Evolutionary conservation across 1,139 yeast genomes (phyloP).

Genomic region (Suhomyces bokatorum): DNA sequence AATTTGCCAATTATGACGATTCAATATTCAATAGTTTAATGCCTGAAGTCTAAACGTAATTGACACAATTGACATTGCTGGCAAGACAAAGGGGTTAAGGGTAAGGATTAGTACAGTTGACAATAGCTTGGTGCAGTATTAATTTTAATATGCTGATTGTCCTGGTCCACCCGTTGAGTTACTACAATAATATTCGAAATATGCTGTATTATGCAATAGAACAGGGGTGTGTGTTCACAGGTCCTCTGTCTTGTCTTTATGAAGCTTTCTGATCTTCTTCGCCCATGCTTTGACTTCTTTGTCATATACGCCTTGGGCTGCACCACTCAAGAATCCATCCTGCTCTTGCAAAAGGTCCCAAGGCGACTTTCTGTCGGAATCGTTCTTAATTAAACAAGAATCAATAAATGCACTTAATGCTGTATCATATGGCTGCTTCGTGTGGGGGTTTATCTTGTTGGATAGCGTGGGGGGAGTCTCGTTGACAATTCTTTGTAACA

Average conservation of each 20-base stretch:
- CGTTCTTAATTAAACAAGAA: slow-evolving; percentile 67
- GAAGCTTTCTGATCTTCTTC: slow-evolving; percentile 37
- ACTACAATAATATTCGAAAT: background rate
- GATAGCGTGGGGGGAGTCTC: slow-evolving; percentile 80
- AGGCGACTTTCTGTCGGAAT: slow-evolving; percentile 61
- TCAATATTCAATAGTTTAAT: too few relatives aligned
- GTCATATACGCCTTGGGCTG: slow-evolving; percentile 41
- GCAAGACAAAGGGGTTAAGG: too few relatives aligned
- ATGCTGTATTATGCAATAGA: slow-evolving; percentile 1
- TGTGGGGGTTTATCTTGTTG: slow-evolving; percentile 27
- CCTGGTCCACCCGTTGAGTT: too few relatives aligned
- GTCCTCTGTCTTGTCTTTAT: slow-evolving; percentile 22
- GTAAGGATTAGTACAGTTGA: too few relatives aligned
- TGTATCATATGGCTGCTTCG: slow-evolving; percentile 31
- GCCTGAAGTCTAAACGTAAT: too few relatives aligned
- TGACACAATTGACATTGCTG: too few relatives aligned
- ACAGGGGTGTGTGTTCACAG: background rate
- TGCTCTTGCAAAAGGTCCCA: slow-evolving; percentile 49
- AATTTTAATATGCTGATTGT: background rate
- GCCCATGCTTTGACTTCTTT: slow-evolving; percentile 55
- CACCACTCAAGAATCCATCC: slow-evolving; percentile 47
- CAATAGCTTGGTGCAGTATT: too few relatives aligned
- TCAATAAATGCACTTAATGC: slow-evolving; percentile 65
- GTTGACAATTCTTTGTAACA: slow-evolving; percentile 87
- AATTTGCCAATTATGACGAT: too few relatives aligned